These are phyloP conservation scores for Bjerkandera adusta DNA, from an alignment of 1,284 basidiomycete genomes.

Conservation along the genomic window DNA sequence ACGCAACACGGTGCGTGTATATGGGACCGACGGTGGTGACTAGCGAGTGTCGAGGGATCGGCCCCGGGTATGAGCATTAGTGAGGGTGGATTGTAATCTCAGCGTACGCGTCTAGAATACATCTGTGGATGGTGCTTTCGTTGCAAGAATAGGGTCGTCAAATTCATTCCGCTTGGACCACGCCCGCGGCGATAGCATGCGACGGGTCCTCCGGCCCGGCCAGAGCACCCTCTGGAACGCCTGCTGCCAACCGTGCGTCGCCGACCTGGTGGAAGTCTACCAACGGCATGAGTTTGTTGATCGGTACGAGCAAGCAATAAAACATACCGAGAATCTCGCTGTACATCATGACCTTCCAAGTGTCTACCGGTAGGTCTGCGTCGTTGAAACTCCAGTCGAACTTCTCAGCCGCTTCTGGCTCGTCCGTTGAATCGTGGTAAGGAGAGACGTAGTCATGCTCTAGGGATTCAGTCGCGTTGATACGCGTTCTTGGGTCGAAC, in stretches of 20 bases:
- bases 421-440: conserved; percentile 98
- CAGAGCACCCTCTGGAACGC: conserved; percentile 60
- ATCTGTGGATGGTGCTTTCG: no score
- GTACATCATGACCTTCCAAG: conserved; percentile 99
- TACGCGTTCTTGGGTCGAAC: conserved; percentile 96
- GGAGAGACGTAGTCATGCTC: conserved; percentile 94
- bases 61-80: no score
- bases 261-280: conserved; percentile 80
- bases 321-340: conserved; percentile 86
- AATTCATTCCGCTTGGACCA: not conserved
- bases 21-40: no score
- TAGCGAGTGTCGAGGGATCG: no score
- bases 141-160: no score
- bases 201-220: conserved; percentile 52
- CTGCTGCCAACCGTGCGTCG: conserved; percentile 41
- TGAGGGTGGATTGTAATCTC: no score
- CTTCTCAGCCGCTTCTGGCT: conserved; percentile 90
- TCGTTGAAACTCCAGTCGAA: conserved; percentile 99
- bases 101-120: no score
- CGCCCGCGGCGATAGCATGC: conserved; percentile 17
- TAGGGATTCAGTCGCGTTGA: conserved; percentile 91
- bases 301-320: not conserved
- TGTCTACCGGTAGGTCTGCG: conserved; percentile 98
- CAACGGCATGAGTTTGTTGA: not conserved
- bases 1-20: no score